Percentiles rank a stretch among this genome's conserved stretches.
Evolutionary conservation across 1,284 basidiomycete genomes (phyloP).

Genomic region (Butyriboletus appendiculatus): DNA sequence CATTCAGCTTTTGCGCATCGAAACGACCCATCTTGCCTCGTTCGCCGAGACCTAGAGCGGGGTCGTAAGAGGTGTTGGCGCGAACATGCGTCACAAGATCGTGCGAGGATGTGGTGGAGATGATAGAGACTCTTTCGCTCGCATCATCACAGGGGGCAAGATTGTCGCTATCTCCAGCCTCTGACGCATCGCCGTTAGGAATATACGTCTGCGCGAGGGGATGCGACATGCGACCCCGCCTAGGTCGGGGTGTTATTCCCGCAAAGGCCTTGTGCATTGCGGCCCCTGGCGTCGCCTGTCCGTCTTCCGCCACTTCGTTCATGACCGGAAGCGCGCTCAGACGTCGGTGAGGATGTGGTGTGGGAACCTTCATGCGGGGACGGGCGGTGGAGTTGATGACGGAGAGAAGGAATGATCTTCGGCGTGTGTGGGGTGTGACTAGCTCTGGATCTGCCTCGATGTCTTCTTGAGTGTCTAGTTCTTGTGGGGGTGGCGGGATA

Average conservation of each 20-base stretch:
- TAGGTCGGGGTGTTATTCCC: conserved; percentile 61
- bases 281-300: conserved; percentile 24
- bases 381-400: conserved; percentile 77
- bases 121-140: conserved; percentile 59
- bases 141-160: conserved; percentile 27
- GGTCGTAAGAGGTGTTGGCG: conserved; percentile 83
- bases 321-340: conserved; percentile 25
- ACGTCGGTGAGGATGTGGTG: conserved; percentile 59
- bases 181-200: conserved; percentile 21
- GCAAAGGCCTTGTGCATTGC: conserved; percentile 53
- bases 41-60: conserved; percentile 69
- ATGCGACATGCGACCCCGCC: conserved; percentile 53
- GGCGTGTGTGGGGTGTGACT: conserved; percentile 65
- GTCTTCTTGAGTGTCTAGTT: conserved; percentile 34
- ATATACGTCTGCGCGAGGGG: conserved; percentile 52
- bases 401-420: conserved; percentile 72
- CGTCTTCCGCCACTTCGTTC: conserved; percentile 18
- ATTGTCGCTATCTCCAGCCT: conserved; percentile 17
- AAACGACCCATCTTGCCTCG: conserved; percentile 67
- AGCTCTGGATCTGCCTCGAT: conserved; percentile 36
- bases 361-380: conserved; percentile 64
- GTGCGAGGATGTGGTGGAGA: conserved; percentile 81
- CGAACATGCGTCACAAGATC: conserved; percentile 79
- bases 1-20: conserved; percentile 79
- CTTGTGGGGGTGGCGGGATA: conserved; percentile 41